Base-by-base conservation (phyloP, 176 grass and related monocot species). In the Lolium rigidum region DNA sequence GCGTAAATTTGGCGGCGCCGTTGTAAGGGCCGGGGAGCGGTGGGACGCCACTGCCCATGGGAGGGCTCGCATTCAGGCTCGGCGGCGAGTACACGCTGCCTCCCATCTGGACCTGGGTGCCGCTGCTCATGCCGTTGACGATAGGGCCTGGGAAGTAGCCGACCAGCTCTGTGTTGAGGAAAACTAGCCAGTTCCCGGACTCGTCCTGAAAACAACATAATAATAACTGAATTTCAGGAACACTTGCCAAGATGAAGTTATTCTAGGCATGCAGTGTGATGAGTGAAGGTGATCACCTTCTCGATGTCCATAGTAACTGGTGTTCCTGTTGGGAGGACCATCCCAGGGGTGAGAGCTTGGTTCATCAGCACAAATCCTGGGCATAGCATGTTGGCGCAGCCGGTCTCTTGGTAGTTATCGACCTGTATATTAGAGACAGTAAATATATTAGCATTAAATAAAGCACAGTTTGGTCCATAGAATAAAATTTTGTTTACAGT, bases 61-160 rank as follows among this genome's bases (percentile, higher is more conserved):
- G 46, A 0, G 83, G 73, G 17, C 83, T 77, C 47, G 25, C 77
- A 6, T 28, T 77, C 28, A 0, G 47, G 13, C 0, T 1, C 17
- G 59, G 28, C 14, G 83, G 47, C 5, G 60, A 46, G 13, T 67
- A 77, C 6, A 64, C 41, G 41, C 41, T 43, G 41, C 41, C 41
- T 35, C 31, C 31, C 31, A 35, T 35, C 31, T 35, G 31, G 31
- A 43, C 41, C 41, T 43, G 41, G 41, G 41, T 43, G 58, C 39
- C 28, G 4, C 72, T 59, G 26, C 22, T 37, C 72, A 85, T 77
- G 72, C 6, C 11, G 20, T 67, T 54, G 28, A 77, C 51, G 73
- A 85, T 54, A 14, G 51, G 11, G 20, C 64, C 50, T 44, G 82
- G 82, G 82, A 76, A 76, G 82, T 84, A 84, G 11, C 82, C 82